Conservation (phyloP, 1,284 basidiomycete genomes). For the Apiotrichum gamsii region DNA sequence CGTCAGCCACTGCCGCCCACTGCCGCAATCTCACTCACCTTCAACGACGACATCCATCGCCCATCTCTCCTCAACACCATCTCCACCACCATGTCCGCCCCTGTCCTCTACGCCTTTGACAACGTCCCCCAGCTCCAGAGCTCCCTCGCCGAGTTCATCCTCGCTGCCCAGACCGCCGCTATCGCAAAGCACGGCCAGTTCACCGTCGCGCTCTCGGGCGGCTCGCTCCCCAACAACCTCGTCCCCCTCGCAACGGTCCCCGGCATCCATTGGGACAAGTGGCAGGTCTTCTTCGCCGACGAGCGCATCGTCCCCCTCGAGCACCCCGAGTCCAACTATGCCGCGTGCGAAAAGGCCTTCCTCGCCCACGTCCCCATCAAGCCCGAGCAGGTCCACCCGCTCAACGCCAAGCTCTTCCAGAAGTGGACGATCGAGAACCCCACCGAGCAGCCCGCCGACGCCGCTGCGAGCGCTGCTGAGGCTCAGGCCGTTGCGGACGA, state of each 20-base stretch:
- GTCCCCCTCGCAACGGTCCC: slow-evolving; percentile 61
- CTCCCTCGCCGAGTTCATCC: slow-evolving; percentile 72
- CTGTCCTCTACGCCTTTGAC: slow-evolving; percentile 71
- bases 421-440: slow-evolving; percentile 46
- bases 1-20: background rate
- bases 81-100: slow-evolving; percentile 48
- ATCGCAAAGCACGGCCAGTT: slow-evolving; percentile 82
- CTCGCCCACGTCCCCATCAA: slow-evolving; percentile 76
- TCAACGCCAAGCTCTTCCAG: slow-evolving; percentile 62
- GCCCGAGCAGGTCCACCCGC: slow-evolving; percentile 69
- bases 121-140: slow-evolving; percentile 51
- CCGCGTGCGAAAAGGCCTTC: slow-evolving; percentile 66
- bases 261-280: slow-evolving; percentile 86
- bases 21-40: background rate
- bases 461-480: slow-evolving; percentile 47
- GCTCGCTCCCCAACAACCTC: slow-evolving; percentile 82
- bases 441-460: slow-evolving; percentile 47
- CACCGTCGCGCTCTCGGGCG: slow-evolving; percentile 87
- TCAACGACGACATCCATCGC: too few relatives aligned
- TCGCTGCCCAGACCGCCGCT: slow-evolving; percentile 84
- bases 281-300: slow-evolving; percentile 96
- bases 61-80: slow-evolving; percentile 16
- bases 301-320: slow-evolving; percentile 90
- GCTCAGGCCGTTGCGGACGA: slow-evolving; percentile 83
- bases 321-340: slow-evolving; percentile 86